Evolutionary conservation across 108 stramenopile species (phyloP).

Genomic region (Pseudonitzschia delicatissima): DNA sequence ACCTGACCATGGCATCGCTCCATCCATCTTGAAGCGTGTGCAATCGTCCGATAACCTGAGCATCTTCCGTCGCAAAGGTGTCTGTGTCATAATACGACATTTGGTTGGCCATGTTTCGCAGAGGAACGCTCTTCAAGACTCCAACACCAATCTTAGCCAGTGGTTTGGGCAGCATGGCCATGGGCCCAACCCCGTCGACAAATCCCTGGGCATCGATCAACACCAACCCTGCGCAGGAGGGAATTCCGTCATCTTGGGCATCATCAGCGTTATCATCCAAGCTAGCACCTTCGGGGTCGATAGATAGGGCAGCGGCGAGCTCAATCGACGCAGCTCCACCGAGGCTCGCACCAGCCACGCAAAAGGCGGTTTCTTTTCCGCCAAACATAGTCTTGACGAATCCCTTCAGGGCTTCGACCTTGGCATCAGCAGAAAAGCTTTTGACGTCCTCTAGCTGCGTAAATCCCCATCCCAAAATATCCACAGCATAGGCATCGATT

Average conservation of each 20-base stretch:
- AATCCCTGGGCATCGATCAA: slow-evolving; percentile 88
- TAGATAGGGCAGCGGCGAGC: slow-evolving; percentile 43
- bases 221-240: slow-evolving; percentile 46
- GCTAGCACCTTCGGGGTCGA: background rate
- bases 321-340: slow-evolving; percentile 83
- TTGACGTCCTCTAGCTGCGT: slow-evolving; percentile 65
- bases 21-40: slow-evolving; percentile 86
- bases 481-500: slow-evolving; percentile 87
- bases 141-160: slow-evolving; percentile 71
- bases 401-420: slow-evolving; percentile 72
- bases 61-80: slow-evolving; percentile 85
- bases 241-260: background rate
- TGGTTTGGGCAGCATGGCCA: slow-evolving; percentile 65
- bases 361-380: slow-evolving; percentile 32
- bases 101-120: slow-evolving; percentile 74
- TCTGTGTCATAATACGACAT: slow-evolving; percentile 79
- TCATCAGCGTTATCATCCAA: background rate
- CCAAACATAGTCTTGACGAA: slow-evolving; percentile 63
- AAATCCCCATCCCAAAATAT: slow-evolving; percentile 94
- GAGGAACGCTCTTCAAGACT: slow-evolving; percentile 70
- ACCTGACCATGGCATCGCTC: slow-evolving; percentile 72
- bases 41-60: slow-evolving; percentile 76
- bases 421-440: slow-evolving; percentile 84
- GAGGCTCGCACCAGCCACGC: slow-evolving; percentile 71
- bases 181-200: slow-evolving; percentile 88